Percentiles rank a stretch among this genome's conserved stretches.
Conservation (phyloP, 352 stramenopile species). For the Phytophthora chlamydospora region DNA sequence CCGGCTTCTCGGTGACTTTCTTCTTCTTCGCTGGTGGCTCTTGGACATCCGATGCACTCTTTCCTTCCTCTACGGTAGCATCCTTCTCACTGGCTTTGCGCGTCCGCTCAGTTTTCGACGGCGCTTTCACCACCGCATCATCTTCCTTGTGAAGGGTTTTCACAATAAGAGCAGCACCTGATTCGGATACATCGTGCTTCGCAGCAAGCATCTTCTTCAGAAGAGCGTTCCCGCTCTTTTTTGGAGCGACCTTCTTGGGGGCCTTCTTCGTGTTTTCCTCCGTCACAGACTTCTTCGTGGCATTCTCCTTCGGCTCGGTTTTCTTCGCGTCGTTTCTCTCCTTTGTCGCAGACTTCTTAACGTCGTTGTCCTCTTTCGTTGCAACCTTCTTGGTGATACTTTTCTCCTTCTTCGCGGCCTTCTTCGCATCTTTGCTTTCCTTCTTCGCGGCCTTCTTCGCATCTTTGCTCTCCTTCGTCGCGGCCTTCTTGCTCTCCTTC, state of each 20-base stretch:
- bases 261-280: constrained; percentile 15
- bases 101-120: constrained; percentile 28
- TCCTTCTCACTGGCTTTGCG: constrained; percentile 29
- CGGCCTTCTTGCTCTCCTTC: background rate
- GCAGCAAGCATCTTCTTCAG: constrained; percentile 41
- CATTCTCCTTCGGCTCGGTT: constrained; percentile 3
- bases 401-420: background rate
- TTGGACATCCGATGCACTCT: constrained; percentile 3
- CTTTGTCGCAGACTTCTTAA: constrained; percentile 13
- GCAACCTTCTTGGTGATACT: constrained; percentile 8
- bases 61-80: constrained; percentile 8
- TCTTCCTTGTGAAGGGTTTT: constrained; percentile 22
- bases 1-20: constrained; percentile 23
- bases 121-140: background rate
- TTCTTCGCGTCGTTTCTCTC: constrained; percentile 8
- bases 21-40: constrained; percentile 39
- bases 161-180: constrained; percentile 28
- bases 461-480: constrained; percentile 18
- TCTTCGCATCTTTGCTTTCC: constrained; percentile 8
- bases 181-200: constrained; percentile 31
- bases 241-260: constrained; percentile 25
- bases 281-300: constrained; percentile 12
- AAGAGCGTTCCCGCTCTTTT: constrained; percentile 40
- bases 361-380: constrained; percentile 20
- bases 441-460: constrained; percentile 7